These are phyloP conservation scores for Marsdenia floribunda DNA, from an alignment of 257 asterid species.

Conservation along the genomic window DNA sequence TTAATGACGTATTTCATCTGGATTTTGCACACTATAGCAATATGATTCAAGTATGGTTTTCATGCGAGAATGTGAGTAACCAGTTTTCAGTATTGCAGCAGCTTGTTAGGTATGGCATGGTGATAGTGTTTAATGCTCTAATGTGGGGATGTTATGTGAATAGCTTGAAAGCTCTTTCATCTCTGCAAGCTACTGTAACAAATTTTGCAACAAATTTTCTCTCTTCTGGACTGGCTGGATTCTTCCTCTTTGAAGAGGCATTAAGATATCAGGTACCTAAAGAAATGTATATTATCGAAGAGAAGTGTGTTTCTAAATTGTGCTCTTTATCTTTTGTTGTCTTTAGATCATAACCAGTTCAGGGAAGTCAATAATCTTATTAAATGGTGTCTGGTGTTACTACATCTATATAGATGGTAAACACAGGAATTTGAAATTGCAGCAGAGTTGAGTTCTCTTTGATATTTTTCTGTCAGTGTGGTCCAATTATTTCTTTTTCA, in stretches of 20 bases:
- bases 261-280: conserved; percentile 53
- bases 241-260: conserved; percentile 64
- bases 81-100: conserved; percentile 23
- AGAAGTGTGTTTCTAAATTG: background rate
- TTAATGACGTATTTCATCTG: background rate
- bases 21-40: background rate
- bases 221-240: conserved; percentile 82
- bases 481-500: background rate
- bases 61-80: conserved; percentile 8
- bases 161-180: conserved; percentile 84
- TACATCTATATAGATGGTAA: background rate
- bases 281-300: background rate
- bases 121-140: conserved; percentile 53
- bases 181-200: conserved; percentile 87
- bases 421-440: background rate
- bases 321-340: background rate
- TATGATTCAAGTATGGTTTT: background rate
- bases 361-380: background rate
- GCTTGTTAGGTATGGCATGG: conserved; percentile 59
- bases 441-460: background rate
- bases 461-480: background rate
- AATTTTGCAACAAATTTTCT: conserved; percentile 86
- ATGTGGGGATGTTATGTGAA: conserved; percentile 98
- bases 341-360: conserved; percentile 1
- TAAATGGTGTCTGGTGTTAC: background rate